phyloP scores from a whole-genome alignment of 1,284 basidiomycete species.

The Xerocomus minutiporus region DNA sequence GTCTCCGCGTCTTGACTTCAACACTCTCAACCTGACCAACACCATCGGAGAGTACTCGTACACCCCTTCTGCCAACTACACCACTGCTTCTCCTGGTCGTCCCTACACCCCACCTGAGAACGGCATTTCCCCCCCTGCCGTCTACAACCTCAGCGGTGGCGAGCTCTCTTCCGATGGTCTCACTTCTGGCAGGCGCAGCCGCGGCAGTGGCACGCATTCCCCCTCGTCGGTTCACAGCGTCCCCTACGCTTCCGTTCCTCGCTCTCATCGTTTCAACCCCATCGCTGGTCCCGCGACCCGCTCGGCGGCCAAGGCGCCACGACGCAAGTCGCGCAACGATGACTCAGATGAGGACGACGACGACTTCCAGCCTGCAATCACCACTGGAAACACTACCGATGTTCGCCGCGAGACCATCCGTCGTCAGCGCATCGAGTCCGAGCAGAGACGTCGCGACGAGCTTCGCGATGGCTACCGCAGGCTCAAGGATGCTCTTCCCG shows the following conservation, averaged over 20 bases:
- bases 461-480: slow-evolving; percentile 81
- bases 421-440: slow-evolving; percentile 81
- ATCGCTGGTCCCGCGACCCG: slow-evolving; percentile 53
- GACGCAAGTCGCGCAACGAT: slow-evolving; percentile 53
- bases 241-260: slow-evolving; percentile 57
- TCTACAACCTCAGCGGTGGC: slow-evolving; percentile 63
- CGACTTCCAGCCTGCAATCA: slow-evolving; percentile 53
- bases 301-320: slow-evolving; percentile 44
- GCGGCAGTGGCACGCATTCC: slow-evolving; percentile 60
- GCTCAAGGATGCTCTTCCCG: slow-evolving; percentile 79
- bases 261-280: slow-evolving; percentile 72
- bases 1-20: slow-evolving; percentile 59
- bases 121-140: slow-evolving; percentile 64
- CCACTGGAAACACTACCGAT: slow-evolving; percentile 43
- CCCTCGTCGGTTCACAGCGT: slow-evolving; percentile 47
- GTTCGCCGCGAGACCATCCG: slow-evolving; percentile 78
- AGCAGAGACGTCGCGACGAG: slow-evolving; percentile 82
- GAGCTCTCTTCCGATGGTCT: slow-evolving; percentile 68
- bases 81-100: slow-evolving; percentile 54
- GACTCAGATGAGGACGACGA: slow-evolving; percentile 61
- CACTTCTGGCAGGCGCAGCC: slow-evolving; percentile 59
- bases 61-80: slow-evolving; percentile 46
- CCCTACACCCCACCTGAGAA: slow-evolving; percentile 64
- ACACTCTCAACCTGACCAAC: slow-evolving; percentile 53
- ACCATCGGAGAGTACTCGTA: slow-evolving; percentile 65